Evolutionary conservation across 352 stramenopile species (phyloP), one percentile per base, ranked within the genome.

Genomic region (Elongisporangium senticosum): DNA sequence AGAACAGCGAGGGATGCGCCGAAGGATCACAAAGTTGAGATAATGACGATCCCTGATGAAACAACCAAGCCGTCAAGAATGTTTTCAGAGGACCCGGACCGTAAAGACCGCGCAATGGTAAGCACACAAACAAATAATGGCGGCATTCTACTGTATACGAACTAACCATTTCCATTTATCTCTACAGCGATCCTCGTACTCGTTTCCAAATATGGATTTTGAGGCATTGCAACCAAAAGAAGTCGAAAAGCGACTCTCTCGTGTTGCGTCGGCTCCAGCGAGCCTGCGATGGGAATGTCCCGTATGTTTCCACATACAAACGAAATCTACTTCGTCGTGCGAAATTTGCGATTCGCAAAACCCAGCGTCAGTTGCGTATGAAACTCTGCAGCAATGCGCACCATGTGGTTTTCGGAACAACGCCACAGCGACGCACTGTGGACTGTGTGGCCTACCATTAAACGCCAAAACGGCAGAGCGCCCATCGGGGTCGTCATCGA

Each of bases 281-380:
- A 17, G 20, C 17, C 11, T 19, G 33, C 61, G 55, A 2, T 93
- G 84, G 84, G 77, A 57, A 28, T 93, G 84, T 20, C 67, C 76
- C 7, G 73, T 93, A 21, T 93, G 84, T 49, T 82, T 89, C 26
- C 82, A 89, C 59, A 77, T 66, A 5, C 84, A 93, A 56, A 88
- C 72, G 21, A 74, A 63, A 43, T 23, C 62, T 0, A 81, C 70
- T 0, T 23, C 61, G 1, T 67, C 60, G 17, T 93, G 84, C 40
- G 79, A 92, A 63, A 91, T 93, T 49, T 93, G 84, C 55, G 81
- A 79, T 17, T 69, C 84, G 17, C 72, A 89, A 47, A 87, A 93
- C 53, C 79, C 83, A 15, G 65, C 74, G 8, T 85, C 73, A 2
- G 64, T 78, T 2, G 68, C 78, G 23, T 76, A 77, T 51, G 68